These are phyloP conservation scores for Cordyceps farinosa DNA, from an alignment of 2,329 filamentous ascomycete species.

Conservation along the genomic window DNA sequence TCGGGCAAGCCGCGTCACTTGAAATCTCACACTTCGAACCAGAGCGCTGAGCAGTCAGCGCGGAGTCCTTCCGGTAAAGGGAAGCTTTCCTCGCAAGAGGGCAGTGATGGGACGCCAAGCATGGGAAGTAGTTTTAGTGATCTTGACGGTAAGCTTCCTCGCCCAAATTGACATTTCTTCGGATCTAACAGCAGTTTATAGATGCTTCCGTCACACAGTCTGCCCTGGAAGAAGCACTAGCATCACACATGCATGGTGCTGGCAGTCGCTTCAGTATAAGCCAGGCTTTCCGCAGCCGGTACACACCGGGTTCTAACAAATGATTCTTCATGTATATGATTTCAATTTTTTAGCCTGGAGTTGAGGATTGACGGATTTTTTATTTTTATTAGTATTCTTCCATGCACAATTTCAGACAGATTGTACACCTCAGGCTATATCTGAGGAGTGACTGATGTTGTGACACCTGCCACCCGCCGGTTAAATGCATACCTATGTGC, in stretches of 20 bases:
- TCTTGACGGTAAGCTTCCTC: constrained; percentile 60
- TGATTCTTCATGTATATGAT: constrained; percentile 17
- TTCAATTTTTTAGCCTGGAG: constrained; percentile 1
- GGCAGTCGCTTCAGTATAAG: constrained; percentile 62
- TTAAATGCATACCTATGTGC: background rate
- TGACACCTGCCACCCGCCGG: constrained; percentile 10
- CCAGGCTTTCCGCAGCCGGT: constrained; percentile 62
- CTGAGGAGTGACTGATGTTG: background rate
- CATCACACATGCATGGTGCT: constrained; percentile 47
- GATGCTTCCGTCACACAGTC: constrained; percentile 79
- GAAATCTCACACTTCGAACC: constrained; percentile 54
- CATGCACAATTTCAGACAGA: background rate
- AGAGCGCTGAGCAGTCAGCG: constrained; percentile 55
- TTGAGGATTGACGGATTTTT: constrained; percentile 8
- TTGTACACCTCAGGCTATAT: background rate
- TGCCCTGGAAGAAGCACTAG: constrained; percentile 72
- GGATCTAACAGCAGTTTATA: constrained; percentile 29
- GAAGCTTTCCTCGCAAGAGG: constrained; percentile 53
- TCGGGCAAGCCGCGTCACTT: constrained; percentile 33
- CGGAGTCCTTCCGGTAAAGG: constrained; percentile 50
- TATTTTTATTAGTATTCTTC: constrained; percentile 7
- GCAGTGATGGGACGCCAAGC: constrained; percentile 70
- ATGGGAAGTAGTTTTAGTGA: constrained; percentile 87
- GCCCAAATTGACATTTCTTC: constrained; percentile 12
- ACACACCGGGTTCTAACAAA: constrained; percentile 40